Evolutionary conservation across 2,329 filamentous ascomycete species (phyloP).

Genomic region (Madurella fahalii): DNA sequence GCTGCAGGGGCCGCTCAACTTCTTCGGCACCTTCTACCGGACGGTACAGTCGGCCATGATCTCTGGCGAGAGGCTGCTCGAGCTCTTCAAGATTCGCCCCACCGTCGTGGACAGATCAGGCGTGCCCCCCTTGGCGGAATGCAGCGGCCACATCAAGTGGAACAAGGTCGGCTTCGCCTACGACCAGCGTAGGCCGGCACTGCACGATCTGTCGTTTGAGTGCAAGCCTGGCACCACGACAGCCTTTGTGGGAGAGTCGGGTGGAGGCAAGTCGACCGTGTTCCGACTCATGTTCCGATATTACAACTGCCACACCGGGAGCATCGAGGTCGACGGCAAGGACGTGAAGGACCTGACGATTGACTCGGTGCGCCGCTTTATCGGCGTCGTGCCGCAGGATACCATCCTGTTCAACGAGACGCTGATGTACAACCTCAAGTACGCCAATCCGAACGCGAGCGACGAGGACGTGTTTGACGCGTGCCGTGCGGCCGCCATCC

Average conservation of each 20-base stretch:
- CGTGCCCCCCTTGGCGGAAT: conserved; percentile 60
- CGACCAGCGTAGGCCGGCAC: conserved; percentile 76
- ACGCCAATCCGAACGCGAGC: conserved; percentile 46
- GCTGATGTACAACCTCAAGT: conserved; percentile 53
- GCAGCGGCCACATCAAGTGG: conserved; percentile 79
- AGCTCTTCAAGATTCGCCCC: conserved; percentile 93
- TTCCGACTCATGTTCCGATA: conserved; percentile 96
- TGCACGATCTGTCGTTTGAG: conserved; percentile 79
- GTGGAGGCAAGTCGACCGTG: conserved; percentile 93
- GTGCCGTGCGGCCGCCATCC: conserved; percentile 51
- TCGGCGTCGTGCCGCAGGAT: conserved; percentile 95
- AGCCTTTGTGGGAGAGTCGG: conserved; percentile 92
- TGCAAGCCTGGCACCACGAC: conserved; percentile 89
- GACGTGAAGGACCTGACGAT: conserved; percentile 86
- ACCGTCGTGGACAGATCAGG: conserved; percentile 76
- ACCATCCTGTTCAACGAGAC: conserved; percentile 64
- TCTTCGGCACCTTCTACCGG: conserved; percentile 91
- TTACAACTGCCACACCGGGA: conserved; percentile 79
- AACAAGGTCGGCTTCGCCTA: conserved; percentile 89
- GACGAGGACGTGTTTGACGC: conserved; percentile 49
- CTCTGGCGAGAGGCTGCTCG: conserved; percentile 88
- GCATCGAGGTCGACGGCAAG: conserved; percentile 77
- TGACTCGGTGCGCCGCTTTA: conserved; percentile 84
- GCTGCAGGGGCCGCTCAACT: conserved; percentile 76
- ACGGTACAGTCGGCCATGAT: conserved; percentile 97